Conservation (phyloP, 2,329 filamentous ascomycete genomes). For the Diplodia intermedia region DNA sequence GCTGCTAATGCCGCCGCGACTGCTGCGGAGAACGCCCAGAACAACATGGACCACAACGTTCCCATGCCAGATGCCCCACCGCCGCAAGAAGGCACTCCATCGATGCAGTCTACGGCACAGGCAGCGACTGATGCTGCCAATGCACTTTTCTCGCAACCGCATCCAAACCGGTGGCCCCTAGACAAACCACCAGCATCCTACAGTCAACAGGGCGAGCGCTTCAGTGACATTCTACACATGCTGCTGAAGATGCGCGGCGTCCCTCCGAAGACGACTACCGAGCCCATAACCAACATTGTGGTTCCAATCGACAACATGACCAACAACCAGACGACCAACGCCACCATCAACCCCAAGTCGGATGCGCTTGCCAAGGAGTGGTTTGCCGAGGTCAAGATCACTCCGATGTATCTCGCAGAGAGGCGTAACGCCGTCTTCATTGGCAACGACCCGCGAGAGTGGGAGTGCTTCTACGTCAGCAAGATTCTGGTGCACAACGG, state of each 20-base stretch:
- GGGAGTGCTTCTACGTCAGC: conserved; percentile 39
- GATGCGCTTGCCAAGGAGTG: conserved; percentile 45
- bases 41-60: conserved; percentile 11
- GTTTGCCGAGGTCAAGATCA: conserved; percentile 47
- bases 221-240: conserved; percentile 64
- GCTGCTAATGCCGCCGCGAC: conserved; percentile 19
- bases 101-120: neutral
- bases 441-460: conserved; percentile 44
- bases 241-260: conserved; percentile 64
- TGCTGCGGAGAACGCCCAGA: neutral
- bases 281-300: conserved; percentile 45
- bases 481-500: conserved; percentile 31
- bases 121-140: conserved; percentile 11
- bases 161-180: conserved; percentile 57
- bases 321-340: conserved; percentile 30
- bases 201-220: conserved; percentile 63
- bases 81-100: conserved; percentile 2
- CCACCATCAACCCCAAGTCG: conserved; percentile 41
- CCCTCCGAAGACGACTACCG: conserved; percentile 48
- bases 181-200: conserved; percentile 60
- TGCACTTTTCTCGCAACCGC: conserved; percentile 21
- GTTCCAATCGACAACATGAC: conserved; percentile 35
- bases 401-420: conserved; percentile 40
- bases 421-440: conserved; percentile 41
- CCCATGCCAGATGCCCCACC: conserved; percentile 19